Evolutionary conservation across 139 green algal genomes (phyloP).

Genomic region (Diplosphaera chodatii): DNA sequence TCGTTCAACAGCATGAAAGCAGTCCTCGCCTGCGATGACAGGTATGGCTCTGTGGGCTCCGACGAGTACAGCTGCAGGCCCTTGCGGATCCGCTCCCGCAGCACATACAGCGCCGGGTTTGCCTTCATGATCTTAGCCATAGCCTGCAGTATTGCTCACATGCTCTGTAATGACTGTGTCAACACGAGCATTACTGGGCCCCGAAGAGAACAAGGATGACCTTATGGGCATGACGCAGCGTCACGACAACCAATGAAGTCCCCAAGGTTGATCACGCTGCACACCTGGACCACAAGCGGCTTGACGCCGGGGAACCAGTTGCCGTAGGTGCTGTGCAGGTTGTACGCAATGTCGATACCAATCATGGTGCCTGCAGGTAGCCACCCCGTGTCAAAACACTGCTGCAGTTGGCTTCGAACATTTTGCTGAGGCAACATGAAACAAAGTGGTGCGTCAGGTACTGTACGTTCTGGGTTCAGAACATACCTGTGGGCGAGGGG

Average conservation of each 20-base stretch:
- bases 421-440: too few relatives aligned
- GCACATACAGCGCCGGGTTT: slow-evolving; percentile 98
- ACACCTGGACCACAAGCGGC: slow-evolving; percentile 80
- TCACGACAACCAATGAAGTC: too few relatives aligned
- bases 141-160: slow-evolving; percentile 32
- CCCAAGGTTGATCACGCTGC: too few relatives aligned
- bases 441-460: too few relatives aligned
- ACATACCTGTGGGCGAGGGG: slow-evolving; percentile 75
- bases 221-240: too few relatives aligned
- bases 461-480: too few relatives aligned
- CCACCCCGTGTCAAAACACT: too few relatives aligned
- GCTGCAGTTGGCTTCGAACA: too few relatives aligned
- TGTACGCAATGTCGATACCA: slow-evolving; percentile 97
- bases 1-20: too few relatives aligned
- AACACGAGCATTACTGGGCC: too few relatives aligned
- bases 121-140: slow-evolving; percentile 98
- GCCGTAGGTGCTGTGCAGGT: slow-evolving; percentile 93
- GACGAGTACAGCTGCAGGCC: slow-evolving; percentile 96
- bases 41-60: slow-evolving; percentile 99
- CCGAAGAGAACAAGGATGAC: too few relatives aligned
- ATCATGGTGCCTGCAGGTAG: slow-evolving; percentile 84
- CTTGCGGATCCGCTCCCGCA: slow-evolving; percentile 97
- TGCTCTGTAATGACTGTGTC: too few relatives aligned
- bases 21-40: slow-evolving; percentile 74
- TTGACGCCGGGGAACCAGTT: slow-evolving; percentile 99